Evolutionary conservation across 23 red algal species (phyloP), one percentile per base, ranked within the genome.

Genomic region (Gracilariopsis chorda): DNA sequence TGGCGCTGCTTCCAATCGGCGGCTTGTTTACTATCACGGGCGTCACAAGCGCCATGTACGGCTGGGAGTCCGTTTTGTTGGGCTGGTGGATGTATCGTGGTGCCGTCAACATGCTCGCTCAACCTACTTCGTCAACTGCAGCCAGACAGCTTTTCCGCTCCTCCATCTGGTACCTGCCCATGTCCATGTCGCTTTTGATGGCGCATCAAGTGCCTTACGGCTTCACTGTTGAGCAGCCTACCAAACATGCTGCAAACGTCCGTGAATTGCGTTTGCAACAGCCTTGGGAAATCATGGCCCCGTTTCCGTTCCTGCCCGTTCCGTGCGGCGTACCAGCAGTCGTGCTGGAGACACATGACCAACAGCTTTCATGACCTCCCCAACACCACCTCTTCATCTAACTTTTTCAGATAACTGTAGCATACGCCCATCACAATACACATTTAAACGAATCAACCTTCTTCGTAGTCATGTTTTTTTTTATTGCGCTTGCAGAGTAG

Each of bases 1-100:
- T 72, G 0, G 90, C 80, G 41, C 51, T 98, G 78, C 44, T 98
- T 24, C 92, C 91, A 8, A 8, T 95, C 14, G 96, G 96, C 21
- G 57, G 51, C 46, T 48, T 61, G 41, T 63, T 94, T 17, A 81
- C 68, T 13, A 21, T 44, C 17, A 49, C 24, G 39, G 82, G 84
- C 51, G 63, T 98, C n/a, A 90, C 92, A n/a, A 64, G 51, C 33
- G 58, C 21, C 2, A 36, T 45, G 63, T 98, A 95, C 74, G 88
- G 32, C 17, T 88, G 58, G 59, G 87, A 95, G 53, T 29, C 62
- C 17, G 77, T 82, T 12, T 32, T 76, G 17, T 65, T 95, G 9
- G 90, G 71, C 30, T 60, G 70, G 41, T 95, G 92, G 92, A 45
- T 98, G 87, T 79, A 77, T 19, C 64, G 73, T 7, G 61, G 83